phyloP scores from a whole-genome alignment of 2,329 filamentous ascomycete genomes.

The Cercospora citrullina region DNA sequence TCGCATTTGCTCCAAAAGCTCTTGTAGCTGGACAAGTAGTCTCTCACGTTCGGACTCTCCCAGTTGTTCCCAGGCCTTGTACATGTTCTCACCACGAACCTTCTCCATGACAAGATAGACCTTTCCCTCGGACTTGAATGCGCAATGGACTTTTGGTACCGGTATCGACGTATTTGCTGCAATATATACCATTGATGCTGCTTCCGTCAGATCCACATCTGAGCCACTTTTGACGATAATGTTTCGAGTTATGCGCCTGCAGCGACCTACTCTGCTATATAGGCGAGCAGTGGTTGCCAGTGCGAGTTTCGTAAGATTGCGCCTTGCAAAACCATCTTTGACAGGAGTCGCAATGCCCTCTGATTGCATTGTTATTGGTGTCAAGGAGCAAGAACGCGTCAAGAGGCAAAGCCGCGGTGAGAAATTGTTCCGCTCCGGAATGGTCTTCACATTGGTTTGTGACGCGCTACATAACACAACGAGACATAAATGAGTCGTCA shows the following conservation, averaged over 20 bases:
- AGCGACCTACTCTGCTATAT: neutral
- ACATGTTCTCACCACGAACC: neutral
- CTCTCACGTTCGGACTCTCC: neutral
- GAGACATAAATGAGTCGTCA: too few relatives aligned
- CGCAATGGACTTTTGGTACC: neutral
- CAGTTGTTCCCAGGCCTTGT: neutral
- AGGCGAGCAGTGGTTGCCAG: neutral
- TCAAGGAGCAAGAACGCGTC: neutral
- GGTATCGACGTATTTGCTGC: neutral
- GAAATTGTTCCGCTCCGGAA: neutral
- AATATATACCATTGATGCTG: neutral
- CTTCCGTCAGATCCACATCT: neutral
- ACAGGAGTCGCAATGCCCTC: neutral
- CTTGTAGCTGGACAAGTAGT: neutral
- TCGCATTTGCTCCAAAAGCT: neutral
- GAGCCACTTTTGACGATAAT: neutral
- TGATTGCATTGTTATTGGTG: neutral
- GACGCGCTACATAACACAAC: too few relatives aligned
- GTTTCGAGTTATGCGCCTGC: neutral
- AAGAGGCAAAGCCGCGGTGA: neutral
- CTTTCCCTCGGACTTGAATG: neutral
- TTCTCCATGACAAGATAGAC: constrained; percentile 7
- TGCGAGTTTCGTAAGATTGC: neutral
- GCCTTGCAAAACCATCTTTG: neutral
- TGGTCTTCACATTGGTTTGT: neutral